Evolutionary conservation across 805 yeast genomes (phyloP).

Genomic region (Dipodascus albidus): DNA sequence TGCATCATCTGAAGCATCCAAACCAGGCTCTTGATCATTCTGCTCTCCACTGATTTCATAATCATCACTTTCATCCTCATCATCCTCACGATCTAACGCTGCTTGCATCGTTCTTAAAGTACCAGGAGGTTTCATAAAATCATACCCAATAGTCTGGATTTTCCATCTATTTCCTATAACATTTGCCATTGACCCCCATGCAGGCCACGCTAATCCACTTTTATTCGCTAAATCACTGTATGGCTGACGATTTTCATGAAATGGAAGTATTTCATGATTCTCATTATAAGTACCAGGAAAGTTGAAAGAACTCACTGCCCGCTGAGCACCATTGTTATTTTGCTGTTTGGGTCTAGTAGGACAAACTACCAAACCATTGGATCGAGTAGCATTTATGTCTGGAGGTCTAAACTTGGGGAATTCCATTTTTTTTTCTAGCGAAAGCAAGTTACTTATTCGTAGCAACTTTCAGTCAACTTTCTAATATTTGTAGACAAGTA

Average conservation of each 20-base stretch:
- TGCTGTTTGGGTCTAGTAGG: not conserved
- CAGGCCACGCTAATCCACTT: constrained; percentile 6
- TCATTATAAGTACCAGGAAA: not conserved
- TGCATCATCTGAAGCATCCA: constrained; percentile 9
- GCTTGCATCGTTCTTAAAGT: constrained; percentile 39
- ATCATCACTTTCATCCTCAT: constrained; percentile 8
- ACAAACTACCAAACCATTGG: not conserved
- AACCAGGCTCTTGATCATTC: constrained; percentile 8
- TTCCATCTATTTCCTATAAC: not conserved
- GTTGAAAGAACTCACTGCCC: not conserved
- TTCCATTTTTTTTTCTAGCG: not conserved
- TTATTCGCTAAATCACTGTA: not conserved
- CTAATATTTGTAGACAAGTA: too few species aligned
- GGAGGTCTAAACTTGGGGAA: constrained; percentile 1
- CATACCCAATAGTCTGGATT: constrained; percentile 37
- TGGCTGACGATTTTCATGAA: not conserved
- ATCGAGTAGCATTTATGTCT: not conserved
- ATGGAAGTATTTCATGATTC: not conserved
- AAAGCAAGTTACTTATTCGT: not conserved
- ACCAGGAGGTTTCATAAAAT: constrained; percentile 47
- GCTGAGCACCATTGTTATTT: not conserved
- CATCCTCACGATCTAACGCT: constrained; percentile 20
- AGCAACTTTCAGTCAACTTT: too few species aligned
- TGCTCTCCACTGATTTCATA: constrained; percentile 4
- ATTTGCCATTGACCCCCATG: constrained; percentile 6